phyloP scores from a whole-genome alignment of 345 rosid species.

The Psidium friedrichsthalianum region DNA sequence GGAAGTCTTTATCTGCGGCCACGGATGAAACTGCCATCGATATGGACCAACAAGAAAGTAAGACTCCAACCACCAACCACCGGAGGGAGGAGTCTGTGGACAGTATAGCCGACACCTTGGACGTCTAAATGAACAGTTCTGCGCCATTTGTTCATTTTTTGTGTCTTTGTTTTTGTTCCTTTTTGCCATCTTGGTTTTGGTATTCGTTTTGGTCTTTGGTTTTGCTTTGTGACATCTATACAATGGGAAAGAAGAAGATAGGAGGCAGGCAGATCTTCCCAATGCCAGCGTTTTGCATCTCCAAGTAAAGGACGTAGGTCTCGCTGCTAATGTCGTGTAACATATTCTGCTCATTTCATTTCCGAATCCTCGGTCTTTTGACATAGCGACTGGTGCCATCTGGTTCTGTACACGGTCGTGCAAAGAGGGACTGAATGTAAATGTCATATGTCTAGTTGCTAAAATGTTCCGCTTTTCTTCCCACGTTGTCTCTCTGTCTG shows the following conservation, averaged over 20 bases:
- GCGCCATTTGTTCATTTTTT: constrained; percentile 4
- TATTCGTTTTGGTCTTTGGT: not conserved
- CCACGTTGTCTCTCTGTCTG: not conserved
- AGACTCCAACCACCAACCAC: constrained; percentile 25
- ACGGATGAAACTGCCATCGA: constrained; percentile 39
- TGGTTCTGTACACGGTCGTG: not conserved
- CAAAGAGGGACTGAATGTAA: not conserved
- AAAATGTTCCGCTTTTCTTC: not conserved
- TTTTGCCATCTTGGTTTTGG: not conserved
- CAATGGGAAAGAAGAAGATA: constrained; percentile 3
- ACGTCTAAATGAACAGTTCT: constrained; percentile 19
- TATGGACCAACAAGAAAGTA: constrained; percentile 27
- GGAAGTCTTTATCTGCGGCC: constrained; percentile 28
- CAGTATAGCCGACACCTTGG: constrained; percentile 41
- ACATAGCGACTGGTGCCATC: not conserved
- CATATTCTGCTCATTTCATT: constrained; percentile 9
- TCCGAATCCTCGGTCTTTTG: not conserved
- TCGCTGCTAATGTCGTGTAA: constrained; percentile 14
- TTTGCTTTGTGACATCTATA: constrained; percentile 2
- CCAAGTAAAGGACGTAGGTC: not conserved
- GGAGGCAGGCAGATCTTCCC: constrained; percentile 9
- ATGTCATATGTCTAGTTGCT: not conserved
- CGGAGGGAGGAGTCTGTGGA: constrained; percentile 65
- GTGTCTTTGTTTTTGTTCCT: not conserved
- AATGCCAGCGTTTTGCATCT: not conserved